These are phyloP conservation scores for Crithidia brevicula DNA, from an alignment of 208 protist species.

Conservation along the genomic window DNA sequence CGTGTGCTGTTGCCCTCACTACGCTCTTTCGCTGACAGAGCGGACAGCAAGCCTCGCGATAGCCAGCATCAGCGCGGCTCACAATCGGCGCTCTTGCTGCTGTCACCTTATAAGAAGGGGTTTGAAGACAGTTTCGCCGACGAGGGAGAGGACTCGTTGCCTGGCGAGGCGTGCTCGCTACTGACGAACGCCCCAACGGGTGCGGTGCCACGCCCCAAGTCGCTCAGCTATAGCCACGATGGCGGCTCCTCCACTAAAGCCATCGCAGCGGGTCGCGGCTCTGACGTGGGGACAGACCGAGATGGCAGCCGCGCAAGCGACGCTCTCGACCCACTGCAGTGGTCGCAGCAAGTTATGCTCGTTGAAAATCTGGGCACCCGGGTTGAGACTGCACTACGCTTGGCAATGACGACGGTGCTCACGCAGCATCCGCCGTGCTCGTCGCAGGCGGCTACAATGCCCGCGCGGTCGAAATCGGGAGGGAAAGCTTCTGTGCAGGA, in stretches of 20 bases:
- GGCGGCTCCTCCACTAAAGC: conserved; percentile 1
- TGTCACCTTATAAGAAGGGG: background rate
- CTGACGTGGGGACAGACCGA: background rate
- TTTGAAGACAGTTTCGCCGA: background rate
- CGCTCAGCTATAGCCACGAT: conserved; percentile 8
- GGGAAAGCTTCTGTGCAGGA: background rate
- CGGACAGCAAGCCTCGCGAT: too few relatives aligned
- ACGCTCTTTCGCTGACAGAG: background rate
- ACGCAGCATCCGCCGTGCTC: conserved; percentile 9
- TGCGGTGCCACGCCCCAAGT: conserved; percentile 27
- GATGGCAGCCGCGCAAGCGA: conserved; percentile 4
- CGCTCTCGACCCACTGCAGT: conserved; percentile 42
- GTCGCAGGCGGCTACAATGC: too few relatives aligned
- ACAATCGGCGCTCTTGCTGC: background rate
- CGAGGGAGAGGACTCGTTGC: background rate
- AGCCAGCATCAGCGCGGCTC: background rate
- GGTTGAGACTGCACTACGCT: conserved; percentile 45
- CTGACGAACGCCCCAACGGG: conserved; percentile 17
- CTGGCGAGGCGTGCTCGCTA: background rate
- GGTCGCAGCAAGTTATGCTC: conserved; percentile 63
- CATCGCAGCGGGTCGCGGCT: background rate
- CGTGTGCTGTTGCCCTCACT: conserved; percentile 15
- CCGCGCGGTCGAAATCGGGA: too few relatives aligned
- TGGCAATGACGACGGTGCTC: conserved; percentile 28
- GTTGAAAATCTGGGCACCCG: conserved; percentile 43